Percentiles rank a stretch among this genome's conserved stretches.
Conservation (phyloP, 1,284 basidiomycete species). For the Fomitopsis schrenkii region DNA sequence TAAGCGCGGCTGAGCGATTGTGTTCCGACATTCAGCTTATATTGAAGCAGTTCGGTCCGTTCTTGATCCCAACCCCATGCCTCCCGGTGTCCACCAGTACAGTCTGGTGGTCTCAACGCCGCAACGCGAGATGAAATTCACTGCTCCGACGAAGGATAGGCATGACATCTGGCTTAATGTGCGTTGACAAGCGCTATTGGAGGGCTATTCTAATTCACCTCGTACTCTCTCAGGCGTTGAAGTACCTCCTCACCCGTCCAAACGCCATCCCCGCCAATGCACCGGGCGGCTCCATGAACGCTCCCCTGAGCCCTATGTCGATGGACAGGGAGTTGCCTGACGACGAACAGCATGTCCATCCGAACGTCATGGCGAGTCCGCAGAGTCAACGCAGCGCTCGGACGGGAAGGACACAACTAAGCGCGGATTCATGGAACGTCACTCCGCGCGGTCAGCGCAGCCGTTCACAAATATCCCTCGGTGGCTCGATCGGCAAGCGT, state of each 20-base stretch:
- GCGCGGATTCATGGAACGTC: slow-evolving; percentile 60
- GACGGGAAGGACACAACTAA: slow-evolving; percentile 42
- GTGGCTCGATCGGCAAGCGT: slow-evolving; percentile 76
- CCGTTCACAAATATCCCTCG: slow-evolving; percentile 69
- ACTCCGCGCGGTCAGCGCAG: slow-evolving; percentile 74
- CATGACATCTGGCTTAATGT: slow-evolving; percentile 97
- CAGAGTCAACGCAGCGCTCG: slow-evolving; percentile 66
- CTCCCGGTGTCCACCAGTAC: slow-evolving; percentile 89
- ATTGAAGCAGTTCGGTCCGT: slow-evolving; percentile 90
- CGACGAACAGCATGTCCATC: slow-evolving; percentile 43
- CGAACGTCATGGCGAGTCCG: slow-evolving; percentile 50
- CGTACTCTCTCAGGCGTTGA: slow-evolving; percentile 62
- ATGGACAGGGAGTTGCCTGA: slow-evolving; percentile 44
- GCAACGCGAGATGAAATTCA: slow-evolving; percentile 96
- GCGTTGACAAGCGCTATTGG: slow-evolving; percentile 20
- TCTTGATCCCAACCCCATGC: slow-evolving; percentile 89
- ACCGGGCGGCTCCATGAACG: slow-evolving; percentile 35
- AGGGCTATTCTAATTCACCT: neutral
- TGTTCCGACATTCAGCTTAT: slow-evolving; percentile 60
- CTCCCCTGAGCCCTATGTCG: slow-evolving; percentile 55
- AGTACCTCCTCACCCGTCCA: slow-evolving; percentile 78
- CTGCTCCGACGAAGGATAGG: slow-evolving; percentile 88
- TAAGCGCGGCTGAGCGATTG: slow-evolving; percentile 10
- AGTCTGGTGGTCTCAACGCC: slow-evolving; percentile 92
- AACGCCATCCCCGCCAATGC: slow-evolving; percentile 38